Evolutionary conservation across 306 rosid species (phyloP), one percentile per base, ranked within the genome.

Genomic region (Gleditsia sinensis): DNA sequence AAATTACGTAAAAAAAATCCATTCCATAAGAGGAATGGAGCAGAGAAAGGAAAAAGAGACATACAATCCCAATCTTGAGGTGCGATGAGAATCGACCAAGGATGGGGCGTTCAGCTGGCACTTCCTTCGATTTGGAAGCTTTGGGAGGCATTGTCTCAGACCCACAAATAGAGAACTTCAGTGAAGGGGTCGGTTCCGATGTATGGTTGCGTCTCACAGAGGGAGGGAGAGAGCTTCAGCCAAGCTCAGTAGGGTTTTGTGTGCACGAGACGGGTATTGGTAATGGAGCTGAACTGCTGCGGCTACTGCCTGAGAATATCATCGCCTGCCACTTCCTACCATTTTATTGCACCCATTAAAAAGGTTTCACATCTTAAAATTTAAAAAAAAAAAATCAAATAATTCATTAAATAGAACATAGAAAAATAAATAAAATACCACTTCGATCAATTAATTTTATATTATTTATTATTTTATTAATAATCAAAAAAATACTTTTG

Each of bases 21-120:
- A 14, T 25, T 40, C 42, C 0, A 53, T 9, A n/a, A 27, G 27
- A 64, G 11, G 3, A 64, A 13, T 71, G 51, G 33, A 45, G 67
- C 7, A 16, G 1, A 30, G 1, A n/a, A 12, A 64, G 13, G 45
- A 16, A 23, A 11, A 9, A 24, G 21, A 66, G 51, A 61, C 67
- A 60, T 87, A 93, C 97, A 46, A 93, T 93, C 75, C 98, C 98
- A 78, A 93, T 93, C 80, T 93, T 91, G 72, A 93, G 93, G 74
- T 91, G 98, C 73, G 98, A 91, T 23, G 98, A 93, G 81, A 91
- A 89, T 58, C 98, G 96, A 78, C 98, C 97, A 16, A 93, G 74
- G 83, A 91, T 83, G 67, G 93, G 82, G 34, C 97, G 88, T 81
- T 93, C 98, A 48, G 83, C 90, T 6, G 97, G 92, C 13, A 87